A percentile compares a stretch with the other conserved stretches of the same genome.
phyloP scores from a whole-genome alignment of 768 basidiomycete species.

The Russula griseocarnosa region DNA sequence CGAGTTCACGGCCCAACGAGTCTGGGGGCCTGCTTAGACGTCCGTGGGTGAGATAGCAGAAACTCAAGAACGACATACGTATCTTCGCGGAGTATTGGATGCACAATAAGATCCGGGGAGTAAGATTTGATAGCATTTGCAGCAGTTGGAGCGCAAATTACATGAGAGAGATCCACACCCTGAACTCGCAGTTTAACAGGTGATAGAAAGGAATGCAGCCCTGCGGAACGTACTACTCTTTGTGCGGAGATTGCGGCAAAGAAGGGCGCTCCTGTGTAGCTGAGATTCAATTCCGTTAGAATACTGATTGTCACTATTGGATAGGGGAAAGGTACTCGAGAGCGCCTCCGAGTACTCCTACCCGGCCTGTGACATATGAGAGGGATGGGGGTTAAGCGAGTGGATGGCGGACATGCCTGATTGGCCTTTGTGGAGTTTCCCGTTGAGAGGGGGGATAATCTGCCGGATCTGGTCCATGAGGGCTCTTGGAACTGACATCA shows the following conservation, averaged over 20 bases:
- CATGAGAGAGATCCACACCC: conserved; percentile 95
- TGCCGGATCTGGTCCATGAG: conserved; percentile 70
- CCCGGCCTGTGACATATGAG: conserved; percentile 53
- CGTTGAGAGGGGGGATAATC: conserved; percentile 87
- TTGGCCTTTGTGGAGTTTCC: conserved; percentile 90
- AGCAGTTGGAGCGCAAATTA: conserved; percentile 92
- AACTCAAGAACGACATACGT: conserved; percentile 43
- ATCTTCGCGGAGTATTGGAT: conserved; percentile 78
- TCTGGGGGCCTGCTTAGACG: conserved; percentile 42
- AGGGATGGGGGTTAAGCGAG: not conserved
- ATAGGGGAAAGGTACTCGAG: conserved; percentile 63
- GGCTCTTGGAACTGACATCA: conserved; percentile 58
- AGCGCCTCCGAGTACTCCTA: conserved; percentile 92
- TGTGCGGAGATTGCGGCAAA: conserved; percentile 91
- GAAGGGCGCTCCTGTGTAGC: conserved; percentile 96
- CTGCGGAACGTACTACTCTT: conserved; percentile 55
- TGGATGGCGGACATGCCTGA: conserved; percentile 52
- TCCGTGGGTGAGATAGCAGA: not conserved
- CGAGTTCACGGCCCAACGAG: conserved; percentile 48
- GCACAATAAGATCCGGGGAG: conserved; percentile 95
- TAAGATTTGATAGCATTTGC: conserved; percentile 94
- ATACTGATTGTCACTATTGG: not conserved
- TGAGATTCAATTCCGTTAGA: conserved; percentile 33
- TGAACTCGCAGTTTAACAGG: conserved; percentile 31
- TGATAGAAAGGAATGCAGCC: conserved; percentile 3